These are phyloP conservation scores for Bacidia rubella DNA, from an alignment of 495 filamentous ascomycete species.

Conservation along the genomic window DNA sequence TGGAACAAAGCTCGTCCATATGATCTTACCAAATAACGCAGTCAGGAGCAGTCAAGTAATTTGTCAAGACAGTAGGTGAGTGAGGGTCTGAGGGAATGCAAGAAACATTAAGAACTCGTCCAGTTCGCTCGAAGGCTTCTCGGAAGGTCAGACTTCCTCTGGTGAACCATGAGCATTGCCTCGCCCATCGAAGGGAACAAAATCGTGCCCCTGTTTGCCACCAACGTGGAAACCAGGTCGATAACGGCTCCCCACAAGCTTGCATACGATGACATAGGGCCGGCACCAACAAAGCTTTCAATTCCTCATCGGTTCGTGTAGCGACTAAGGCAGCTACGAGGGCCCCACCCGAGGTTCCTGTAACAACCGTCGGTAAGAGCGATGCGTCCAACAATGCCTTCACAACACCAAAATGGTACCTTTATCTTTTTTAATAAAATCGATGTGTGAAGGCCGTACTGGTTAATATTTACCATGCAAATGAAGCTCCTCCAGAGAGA, in stretches of 20 bases:
- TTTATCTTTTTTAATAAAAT: no score
- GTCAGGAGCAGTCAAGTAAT: slow-evolving; percentile 88
- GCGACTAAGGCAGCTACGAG: slow-evolving; percentile 79
- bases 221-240: slow-evolving; percentile 69
- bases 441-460: no score
- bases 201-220: slow-evolving; percentile 88
- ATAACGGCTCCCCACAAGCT: slow-evolving; percentile 67
- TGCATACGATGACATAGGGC: slow-evolving; percentile 72
- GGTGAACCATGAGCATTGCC: slow-evolving; percentile 73
- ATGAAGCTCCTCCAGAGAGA: slow-evolving; percentile 84
- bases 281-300: slow-evolving; percentile 73
- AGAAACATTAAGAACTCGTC: slow-evolving; percentile 85
- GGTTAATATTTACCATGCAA: no score
- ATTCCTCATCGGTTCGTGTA: slow-evolving; percentile 81
- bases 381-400: slow-evolving; percentile 81
- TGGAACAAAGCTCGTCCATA: neutral
- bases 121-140: slow-evolving; percentile 89
- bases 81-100: slow-evolving; percentile 97
- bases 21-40: slow-evolving; percentile 66
- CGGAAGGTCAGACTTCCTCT: slow-evolving; percentile 83
- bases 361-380: slow-evolving; percentile 82
- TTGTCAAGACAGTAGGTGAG: slow-evolving; percentile 77
- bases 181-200: slow-evolving; percentile 85
- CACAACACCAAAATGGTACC: slow-evolving; percentile 91
- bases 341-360: slow-evolving; percentile 87